Evolutionary conservation across 257 asterid species (phyloP).

Genomic region (Solanum sejunctum): DNA sequence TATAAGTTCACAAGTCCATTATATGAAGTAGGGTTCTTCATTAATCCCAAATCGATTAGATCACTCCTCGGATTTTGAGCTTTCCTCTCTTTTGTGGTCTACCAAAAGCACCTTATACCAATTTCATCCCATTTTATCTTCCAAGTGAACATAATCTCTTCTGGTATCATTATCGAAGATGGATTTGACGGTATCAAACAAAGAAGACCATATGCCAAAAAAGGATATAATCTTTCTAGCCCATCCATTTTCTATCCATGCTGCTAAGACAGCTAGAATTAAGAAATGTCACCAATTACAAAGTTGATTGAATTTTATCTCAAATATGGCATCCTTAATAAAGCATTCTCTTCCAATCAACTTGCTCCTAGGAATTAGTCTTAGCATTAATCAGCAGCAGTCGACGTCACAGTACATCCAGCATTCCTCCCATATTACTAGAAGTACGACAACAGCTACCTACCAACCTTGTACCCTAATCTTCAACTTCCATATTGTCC

Average conservation of each 20-base stretch:
- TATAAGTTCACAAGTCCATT: background rate
- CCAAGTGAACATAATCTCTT: background rate
- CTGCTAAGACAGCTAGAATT: background rate
- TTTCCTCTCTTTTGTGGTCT: background rate
- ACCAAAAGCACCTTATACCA: background rate
- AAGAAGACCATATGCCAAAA: background rate
- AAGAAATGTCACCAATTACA: background rate
- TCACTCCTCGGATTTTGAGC: background rate
- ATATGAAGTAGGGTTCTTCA: background rate
- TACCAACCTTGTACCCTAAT: background rate
- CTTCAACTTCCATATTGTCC: background rate
- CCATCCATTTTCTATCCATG: background rate
- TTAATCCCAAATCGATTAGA: background rate
- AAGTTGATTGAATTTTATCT: background rate
- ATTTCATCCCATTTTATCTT: background rate
- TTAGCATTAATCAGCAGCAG: background rate
- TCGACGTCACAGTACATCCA: background rate
- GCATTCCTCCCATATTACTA: no score
- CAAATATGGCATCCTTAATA: background rate
- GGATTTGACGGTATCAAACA: background rate
- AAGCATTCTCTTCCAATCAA: background rate
- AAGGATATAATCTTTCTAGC: background rate
- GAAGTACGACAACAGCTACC: no score
- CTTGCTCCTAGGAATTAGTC: background rate
- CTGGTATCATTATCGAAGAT: background rate